Base-by-base conservation (phyloP, 106 monocot species). In the Dioscorea dumetorum region DNA sequence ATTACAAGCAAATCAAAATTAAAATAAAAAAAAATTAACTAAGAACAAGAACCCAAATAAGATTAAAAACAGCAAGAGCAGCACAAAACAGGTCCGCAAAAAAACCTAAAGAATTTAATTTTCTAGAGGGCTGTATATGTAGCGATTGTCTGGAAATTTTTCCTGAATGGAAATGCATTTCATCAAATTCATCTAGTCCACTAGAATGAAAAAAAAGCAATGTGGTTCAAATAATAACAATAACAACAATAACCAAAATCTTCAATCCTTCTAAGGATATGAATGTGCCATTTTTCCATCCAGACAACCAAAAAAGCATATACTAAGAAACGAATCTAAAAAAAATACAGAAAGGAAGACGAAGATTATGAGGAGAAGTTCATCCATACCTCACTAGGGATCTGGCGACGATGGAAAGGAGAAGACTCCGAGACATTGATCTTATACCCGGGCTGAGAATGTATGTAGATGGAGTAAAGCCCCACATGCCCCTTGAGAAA, bases 301-400 rank as follows among this genome's bases (percentile, higher is more conserved):
- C 41, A 41, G 5, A 23, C 35, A 63, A 33, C 34, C 33, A 64
- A 1, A 17, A 35, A 20, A 35, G 4, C 64, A n/a, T 19, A 17
- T 13, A 54, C 54, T 19, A 0, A 4, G 13, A 18, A 54, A 54
- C n/a, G n/a, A n/a, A n/a, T n/a, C n/a, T n/a, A n/a, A 15, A 54
- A 16, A 5, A 54, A 54, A 51, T 4, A 28, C 28, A 28, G 14
- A 51, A 51, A 51, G 12, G 54, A 54, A 54, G 54, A 54, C 5
- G 15, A 14, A 18, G 54, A n/a, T n/a, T n/a, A n/a, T n/a, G n/a
- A 54, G 5, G 18, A 54, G 54, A 2, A 41, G 41, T 8, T 41
- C 41, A 41, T 41, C 32, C 61, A 9, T 72, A 74, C 74, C 74
- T 58, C 53, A 17, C 74, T 74, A 8, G 74, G 66, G 15, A 74